Conservation (phyloP, 2,329 filamentous ascomycete species). For the Juglanconis oblonga region DNA sequence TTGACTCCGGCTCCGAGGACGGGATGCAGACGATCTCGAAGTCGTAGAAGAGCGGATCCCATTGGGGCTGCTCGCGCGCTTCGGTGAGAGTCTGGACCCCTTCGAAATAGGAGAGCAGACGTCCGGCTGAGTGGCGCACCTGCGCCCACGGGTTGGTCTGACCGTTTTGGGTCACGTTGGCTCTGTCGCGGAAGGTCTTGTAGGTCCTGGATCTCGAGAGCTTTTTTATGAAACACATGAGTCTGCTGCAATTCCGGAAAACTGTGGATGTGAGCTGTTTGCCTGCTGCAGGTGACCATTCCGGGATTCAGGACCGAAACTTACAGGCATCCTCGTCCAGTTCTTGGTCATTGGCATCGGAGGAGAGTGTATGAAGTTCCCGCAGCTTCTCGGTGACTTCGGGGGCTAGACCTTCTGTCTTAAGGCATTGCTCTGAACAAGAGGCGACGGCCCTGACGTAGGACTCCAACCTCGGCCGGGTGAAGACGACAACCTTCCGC, state of each 20-base stretch:
- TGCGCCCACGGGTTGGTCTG: conserved; percentile 23
- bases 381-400: background rate
- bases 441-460: conserved; percentile 13
- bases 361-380: background rate
- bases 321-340: background rate
- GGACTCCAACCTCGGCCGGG: conserved; percentile 11
- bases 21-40: conserved; percentile 25
- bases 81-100: conserved; percentile 23
- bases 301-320: background rate
- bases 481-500: conserved; percentile 20
- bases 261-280: background rate
- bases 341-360: background rate
- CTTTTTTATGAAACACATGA: background rate
- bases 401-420: background rate
- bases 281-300: background rate
- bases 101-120: conserved; percentile 27
- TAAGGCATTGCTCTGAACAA: conserved; percentile 7
- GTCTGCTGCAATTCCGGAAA: background rate
- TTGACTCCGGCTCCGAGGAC: conserved; percentile 22
- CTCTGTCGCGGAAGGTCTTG: conserved; percentile 19
- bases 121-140: conserved; percentile 25
- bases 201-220: conserved; percentile 11
- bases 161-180: background rate
- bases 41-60: conserved; percentile 31
- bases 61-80: conserved; percentile 20